These are phyloP conservation scores for Elsinoe batatas DNA, from an alignment of 2,329 filamentous ascomycete species.

Conservation along the genomic window DNA sequence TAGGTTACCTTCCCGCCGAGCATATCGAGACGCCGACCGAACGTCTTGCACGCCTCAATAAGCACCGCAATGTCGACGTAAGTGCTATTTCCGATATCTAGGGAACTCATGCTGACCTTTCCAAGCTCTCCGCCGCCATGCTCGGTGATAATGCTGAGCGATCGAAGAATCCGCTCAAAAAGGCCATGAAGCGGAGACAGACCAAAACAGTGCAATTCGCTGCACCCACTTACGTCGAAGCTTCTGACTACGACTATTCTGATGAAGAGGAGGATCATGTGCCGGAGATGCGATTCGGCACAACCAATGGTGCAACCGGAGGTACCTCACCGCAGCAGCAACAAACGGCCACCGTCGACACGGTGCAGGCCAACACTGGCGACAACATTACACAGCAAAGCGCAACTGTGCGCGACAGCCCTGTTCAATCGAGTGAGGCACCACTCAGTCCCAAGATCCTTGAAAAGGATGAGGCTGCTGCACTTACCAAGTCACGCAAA, in stretches of 20 bases:
- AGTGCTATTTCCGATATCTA: constrained; percentile 27
- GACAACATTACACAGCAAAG: not conserved
- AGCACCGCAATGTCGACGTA: constrained; percentile 96
- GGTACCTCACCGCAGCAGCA: constrained; percentile 14
- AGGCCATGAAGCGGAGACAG: constrained; percentile 71
- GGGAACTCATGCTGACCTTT: constrained; percentile 18
- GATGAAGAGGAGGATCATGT: constrained; percentile 43
- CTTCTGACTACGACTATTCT: constrained; percentile 78
- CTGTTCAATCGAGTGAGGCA: constrained; percentile 22
- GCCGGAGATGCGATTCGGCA: constrained; percentile 19
- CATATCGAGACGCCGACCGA: constrained; percentile 98
- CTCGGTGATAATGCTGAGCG: constrained; percentile 67
- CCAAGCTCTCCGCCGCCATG: constrained; percentile 59
- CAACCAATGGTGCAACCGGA: constrained; percentile 17
- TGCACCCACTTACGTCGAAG: constrained; percentile 76
- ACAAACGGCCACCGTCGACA: constrained; percentile 4
- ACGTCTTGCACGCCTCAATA: constrained; percentile 84
- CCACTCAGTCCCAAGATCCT: constrained; percentile 25
- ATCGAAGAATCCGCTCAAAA: constrained; percentile 70
- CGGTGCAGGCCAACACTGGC: not conserved
- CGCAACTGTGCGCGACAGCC: not conserved
- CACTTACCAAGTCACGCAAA: constrained; percentile 57
- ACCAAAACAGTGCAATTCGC: constrained; percentile 81
- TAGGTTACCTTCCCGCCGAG: constrained; percentile 88
- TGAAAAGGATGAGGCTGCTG: constrained; percentile 27